Evolutionary conservation across 2,329 filamentous ascomycete species (phyloP), one percentile per base, ranked within the genome.

Genomic region (Diaporthe eres): DNA sequence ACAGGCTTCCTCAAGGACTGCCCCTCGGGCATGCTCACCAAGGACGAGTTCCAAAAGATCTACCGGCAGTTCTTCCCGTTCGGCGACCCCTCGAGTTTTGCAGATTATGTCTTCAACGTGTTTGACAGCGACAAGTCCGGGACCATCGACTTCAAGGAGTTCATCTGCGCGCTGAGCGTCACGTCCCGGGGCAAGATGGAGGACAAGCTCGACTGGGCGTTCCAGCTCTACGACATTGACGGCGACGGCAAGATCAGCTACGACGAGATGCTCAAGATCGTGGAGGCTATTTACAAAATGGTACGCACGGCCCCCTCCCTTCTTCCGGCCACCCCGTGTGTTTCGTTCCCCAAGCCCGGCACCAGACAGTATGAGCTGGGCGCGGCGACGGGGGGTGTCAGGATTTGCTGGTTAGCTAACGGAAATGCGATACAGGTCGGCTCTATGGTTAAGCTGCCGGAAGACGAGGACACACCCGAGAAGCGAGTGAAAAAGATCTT

Each of bases 221-320:
- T 99, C 87, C 96, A 99, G 88, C 90, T 99, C 80, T 99, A 99
- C 86, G 97, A 99, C 86, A 98, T 99, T 82, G 97, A 99, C 82
- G 96, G 97, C 74, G 97, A 99, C 84, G 97, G 97, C 82, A 98
- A 98, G 89, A 99, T 99, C 83, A 98, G 94, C 85, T 99, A 98
- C 85, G 95, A 98, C 74, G 97, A 99, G 88, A 99, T 99, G 97
- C 89, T 99, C 79, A 94, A 95, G 80, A 99, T 99, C 83, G 97
- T 99, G 74, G 96, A 98, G 87, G 97, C 97, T 74, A 99, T 99
- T 83, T 99, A 99, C 90, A 99, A 98, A 86, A 99, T 99, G 97
- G 97, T 98, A 85, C 60, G 85, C 71, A 12, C 7, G 13, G 28
- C 22, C 39, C 39, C 22, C 17, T 9, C 53, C 28, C 9, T 17